A percentile compares a stretch with the other conserved stretches of the same genome.
These are phyloP conservation scores for Periconia sp. DNA, from an alignment of 2,329 filamentous ascomycete species.

Conservation along the genomic window DNA sequence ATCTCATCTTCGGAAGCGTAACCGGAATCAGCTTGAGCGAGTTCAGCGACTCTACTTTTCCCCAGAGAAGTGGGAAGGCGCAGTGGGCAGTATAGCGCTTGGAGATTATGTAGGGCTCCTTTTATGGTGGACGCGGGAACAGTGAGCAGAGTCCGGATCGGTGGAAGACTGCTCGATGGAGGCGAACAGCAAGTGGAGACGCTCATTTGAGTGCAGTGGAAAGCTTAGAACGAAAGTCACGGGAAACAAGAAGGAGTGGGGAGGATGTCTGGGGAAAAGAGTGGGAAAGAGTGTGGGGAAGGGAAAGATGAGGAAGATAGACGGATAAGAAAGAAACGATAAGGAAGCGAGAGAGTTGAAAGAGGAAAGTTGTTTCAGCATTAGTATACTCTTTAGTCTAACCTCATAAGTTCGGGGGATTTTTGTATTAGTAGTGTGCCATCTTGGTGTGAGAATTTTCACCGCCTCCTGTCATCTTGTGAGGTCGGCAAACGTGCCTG, in stretches of 20 bases:
- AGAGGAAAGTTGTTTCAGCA: neutral
- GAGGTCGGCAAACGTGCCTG: conserved; percentile 20
- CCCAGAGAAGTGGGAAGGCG: conserved; percentile 27
- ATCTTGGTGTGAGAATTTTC: conserved; percentile 17
- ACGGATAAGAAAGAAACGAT: conserved; percentile 18
- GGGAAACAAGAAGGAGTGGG: neutral
- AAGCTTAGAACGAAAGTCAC: conserved; percentile 4
- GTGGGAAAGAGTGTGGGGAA: conserved; percentile 11
- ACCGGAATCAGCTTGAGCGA: conserved; percentile 34
- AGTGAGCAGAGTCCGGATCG: conserved; percentile 23
- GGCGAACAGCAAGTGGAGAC: conserved; percentile 27
- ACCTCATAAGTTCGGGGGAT: conserved; percentile 29
- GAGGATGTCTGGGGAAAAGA: conserved; percentile 5
- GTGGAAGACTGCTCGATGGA: conserved; percentile 37
- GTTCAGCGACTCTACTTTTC: conserved; percentile 8
- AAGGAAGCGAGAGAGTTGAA: conserved; percentile 12
- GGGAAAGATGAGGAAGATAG: conserved; percentile 18
- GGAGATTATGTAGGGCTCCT: conserved; percentile 28
- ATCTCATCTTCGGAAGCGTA: conserved; percentile 38
- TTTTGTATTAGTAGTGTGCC: conserved; percentile 3
- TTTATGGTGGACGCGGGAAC: conserved; percentile 26
- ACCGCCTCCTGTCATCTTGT: conserved; percentile 35
- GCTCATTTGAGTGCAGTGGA: conserved; percentile 26
- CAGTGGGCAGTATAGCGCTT: conserved; percentile 36
- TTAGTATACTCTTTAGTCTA: conserved; percentile 23